phyloP scores from a whole-genome alignment of 352 stramenopile genomes.

The Globisporangium alternatum region DNA sequence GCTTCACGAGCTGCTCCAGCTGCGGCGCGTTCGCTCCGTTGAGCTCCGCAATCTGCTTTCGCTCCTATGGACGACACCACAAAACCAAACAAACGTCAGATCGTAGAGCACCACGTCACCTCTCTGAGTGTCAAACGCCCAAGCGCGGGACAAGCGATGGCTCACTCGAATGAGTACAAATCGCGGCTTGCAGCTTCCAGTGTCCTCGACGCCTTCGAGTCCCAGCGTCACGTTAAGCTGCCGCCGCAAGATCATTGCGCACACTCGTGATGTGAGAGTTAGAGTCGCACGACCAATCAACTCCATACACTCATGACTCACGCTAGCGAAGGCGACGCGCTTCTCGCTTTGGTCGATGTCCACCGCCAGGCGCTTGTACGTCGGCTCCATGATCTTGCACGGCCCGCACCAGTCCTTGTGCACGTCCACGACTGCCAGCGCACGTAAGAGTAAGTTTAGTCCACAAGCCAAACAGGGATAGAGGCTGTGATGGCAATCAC shows the following conservation, averaged over 20 bases:
- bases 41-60: slow-evolving; percentile 58
- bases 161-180: slow-evolving; percentile 60
- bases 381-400: slow-evolving; percentile 76
- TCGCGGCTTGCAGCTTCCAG: slow-evolving; percentile 58
- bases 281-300: slow-evolving; percentile 3
- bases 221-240: slow-evolving; percentile 51
- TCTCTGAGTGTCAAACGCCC: not conserved
- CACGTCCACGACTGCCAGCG: slow-evolving; percentile 47
- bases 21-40: slow-evolving; percentile 57
- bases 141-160: not conserved
- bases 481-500: not conserved
- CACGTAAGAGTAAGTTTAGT: not conserved
- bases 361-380: slow-evolving; percentile 58
- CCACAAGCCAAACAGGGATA: not conserved
- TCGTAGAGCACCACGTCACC: not conserved
- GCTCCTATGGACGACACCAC: slow-evolving; percentile 29
- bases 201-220: slow-evolving; percentile 53
- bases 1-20: slow-evolving; percentile 59
- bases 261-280: not conserved
- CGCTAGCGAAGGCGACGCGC: slow-evolving; percentile 48
- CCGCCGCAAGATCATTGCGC: not conserved
- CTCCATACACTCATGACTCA: slow-evolving; percentile 18
- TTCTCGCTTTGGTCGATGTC: slow-evolving; percentile 60
- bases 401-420: slow-evolving; percentile 73
- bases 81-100: not conserved